These are phyloP conservation scores for Keqinozyma sinolaborantium DNA, from an alignment of 1,139 yeast genomes.

Conservation along the genomic window DNA sequence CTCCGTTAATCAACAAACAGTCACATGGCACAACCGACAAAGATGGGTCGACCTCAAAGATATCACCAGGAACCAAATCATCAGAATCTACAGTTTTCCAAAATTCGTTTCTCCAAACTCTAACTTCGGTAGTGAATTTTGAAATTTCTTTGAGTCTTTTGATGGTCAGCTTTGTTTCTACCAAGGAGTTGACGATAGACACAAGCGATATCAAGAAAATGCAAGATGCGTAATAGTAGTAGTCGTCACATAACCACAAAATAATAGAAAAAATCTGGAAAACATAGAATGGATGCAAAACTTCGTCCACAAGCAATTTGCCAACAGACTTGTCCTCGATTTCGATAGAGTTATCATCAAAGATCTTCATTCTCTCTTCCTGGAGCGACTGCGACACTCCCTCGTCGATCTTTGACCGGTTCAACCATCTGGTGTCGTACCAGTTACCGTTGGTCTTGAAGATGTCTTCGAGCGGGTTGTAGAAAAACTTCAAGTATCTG, in stretches of 20 bases:
- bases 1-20: conserved; percentile 82
- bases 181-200: conserved; percentile 73
- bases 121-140: conserved; percentile 68
- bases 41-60: conserved; percentile 87
- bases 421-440: conserved; percentile 77
- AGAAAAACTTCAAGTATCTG: conserved; percentile 77
- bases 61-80: conserved; percentile 95
- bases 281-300: conserved; percentile 89
- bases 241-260: conserved; percentile 89
- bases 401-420: conserved; percentile 50
- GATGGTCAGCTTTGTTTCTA: conserved; percentile 81
- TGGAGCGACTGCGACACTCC: conserved; percentile 72
- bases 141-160: conserved; percentile 72
- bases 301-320: conserved; percentile 77
- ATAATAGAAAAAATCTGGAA: conserved; percentile 90
- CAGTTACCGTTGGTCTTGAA: conserved; percentile 83
- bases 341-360: conserved; percentile 74
- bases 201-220: conserved; percentile 81
- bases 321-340: conserved; percentile 68
- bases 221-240: conserved; percentile 90
- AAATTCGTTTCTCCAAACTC: conserved; percentile 90
- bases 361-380: conserved; percentile 67
- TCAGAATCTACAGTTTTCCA: conserved; percentile 82
- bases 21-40: conserved; percentile 80
- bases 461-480: conserved; percentile 82